Conservation (phyloP, 2,329 filamentous ascomycete genomes). For the Aspergillus terreus region DNA sequence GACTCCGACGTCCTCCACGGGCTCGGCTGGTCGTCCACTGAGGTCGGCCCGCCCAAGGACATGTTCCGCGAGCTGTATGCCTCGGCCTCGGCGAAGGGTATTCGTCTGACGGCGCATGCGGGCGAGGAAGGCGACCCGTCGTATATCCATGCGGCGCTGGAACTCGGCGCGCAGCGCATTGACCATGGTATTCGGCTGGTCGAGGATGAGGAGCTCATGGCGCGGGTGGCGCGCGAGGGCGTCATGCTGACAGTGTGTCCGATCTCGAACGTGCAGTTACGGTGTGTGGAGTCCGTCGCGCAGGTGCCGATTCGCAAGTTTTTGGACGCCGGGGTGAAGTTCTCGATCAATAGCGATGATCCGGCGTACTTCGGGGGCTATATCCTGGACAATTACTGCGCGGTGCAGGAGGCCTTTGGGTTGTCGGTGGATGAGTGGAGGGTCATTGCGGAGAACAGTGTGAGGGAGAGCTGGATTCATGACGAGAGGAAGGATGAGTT, state of each 20-base stretch:
- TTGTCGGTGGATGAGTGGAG: constrained; percentile 65
- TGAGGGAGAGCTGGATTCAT: constrained; percentile 68
- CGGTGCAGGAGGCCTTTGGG: constrained; percentile 68
- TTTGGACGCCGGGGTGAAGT: constrained; percentile 60
- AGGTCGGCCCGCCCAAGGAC: constrained; percentile 53
- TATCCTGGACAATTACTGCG: constrained; percentile 70
- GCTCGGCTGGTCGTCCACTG: constrained; percentile 66
- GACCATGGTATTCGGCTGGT: constrained; percentile 69
- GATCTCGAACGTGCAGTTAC: constrained; percentile 65
- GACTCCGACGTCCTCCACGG: constrained; percentile 54
- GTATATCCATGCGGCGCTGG: constrained; percentile 63
- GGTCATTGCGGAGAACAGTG: constrained; percentile 57
- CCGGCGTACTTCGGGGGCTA: constrained; percentile 75
- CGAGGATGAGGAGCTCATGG: constrained; percentile 57
- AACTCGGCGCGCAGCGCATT: constrained; percentile 63
- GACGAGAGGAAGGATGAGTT: constrained; percentile 60
- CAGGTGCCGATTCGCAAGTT: constrained; percentile 62
- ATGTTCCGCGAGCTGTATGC: constrained; percentile 61
- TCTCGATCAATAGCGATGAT: constrained; percentile 72
- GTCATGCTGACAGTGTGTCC: constrained; percentile 70
- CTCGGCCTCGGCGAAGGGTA: constrained; percentile 49
- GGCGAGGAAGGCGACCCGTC: constrained; percentile 69
- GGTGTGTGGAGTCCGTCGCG: constrained; percentile 51
- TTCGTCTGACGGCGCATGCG: constrained; percentile 68
- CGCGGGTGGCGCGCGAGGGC: constrained; percentile 53